Percentiles rank a stretch among this genome's conserved stretches.
Conservation (phyloP, 169 alveolate species). For the Ichthyophthirius multifiliis region DNA sequence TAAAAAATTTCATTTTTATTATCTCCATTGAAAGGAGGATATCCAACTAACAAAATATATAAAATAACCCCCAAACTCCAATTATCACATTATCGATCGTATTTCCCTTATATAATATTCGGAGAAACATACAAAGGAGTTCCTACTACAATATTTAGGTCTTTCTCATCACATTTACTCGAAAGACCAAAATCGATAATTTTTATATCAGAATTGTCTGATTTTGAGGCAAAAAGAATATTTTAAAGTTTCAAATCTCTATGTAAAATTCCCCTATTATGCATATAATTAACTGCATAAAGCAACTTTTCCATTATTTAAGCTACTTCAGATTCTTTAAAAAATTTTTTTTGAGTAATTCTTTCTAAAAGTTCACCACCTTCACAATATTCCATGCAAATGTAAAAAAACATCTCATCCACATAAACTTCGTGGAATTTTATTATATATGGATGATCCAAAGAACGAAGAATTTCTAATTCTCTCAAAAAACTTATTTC, state of each 20-base stretch:
- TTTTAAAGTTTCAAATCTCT: conserved; percentile 79
- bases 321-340: conserved; percentile 12
- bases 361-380: conserved; percentile 76
- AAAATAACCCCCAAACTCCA: conserved; percentile 46
- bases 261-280: conserved; percentile 74
- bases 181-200: conserved; percentile 75
- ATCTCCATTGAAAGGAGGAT: conserved; percentile 43
- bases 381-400: conserved; percentile 73
- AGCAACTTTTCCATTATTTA: neutral
- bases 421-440: conserved; percentile 66
- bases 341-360: conserved; percentile 39
- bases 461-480: conserved; percentile 21
- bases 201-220: conserved; percentile 42
- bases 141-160: conserved; percentile 56
- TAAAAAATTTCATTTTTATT: conserved; percentile 14
- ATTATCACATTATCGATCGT: conserved; percentile 44
- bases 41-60: conserved; percentile 29
- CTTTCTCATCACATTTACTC: conserved; percentile 64
- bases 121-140: conserved; percentile 45
- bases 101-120: conserved; percentile 29
- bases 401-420: conserved; percentile 48
- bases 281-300: conserved; percentile 61
- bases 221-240: conserved; percentile 42
- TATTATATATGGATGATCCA: conserved; percentile 61
- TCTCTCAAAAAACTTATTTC: conserved; percentile 31